Conservation (phyloP, 208 protist species). For the Leishmania martiniquensis region DNA sequence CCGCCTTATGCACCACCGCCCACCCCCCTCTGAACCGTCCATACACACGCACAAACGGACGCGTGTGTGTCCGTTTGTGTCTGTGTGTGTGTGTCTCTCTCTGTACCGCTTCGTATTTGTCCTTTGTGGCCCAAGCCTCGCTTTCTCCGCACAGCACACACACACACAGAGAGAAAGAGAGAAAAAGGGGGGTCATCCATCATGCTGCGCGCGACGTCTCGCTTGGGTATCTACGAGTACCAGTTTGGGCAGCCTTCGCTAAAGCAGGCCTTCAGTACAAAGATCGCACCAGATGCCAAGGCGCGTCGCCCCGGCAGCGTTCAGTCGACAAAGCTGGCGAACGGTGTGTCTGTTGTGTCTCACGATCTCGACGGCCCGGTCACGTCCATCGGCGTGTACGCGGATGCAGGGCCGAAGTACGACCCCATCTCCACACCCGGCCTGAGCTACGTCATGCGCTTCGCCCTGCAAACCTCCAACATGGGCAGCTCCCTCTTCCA, state of each 20-base stretch:
- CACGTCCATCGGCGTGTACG: slow-evolving; percentile 72
- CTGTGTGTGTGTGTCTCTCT: neutral
- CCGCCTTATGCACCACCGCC: neutral
- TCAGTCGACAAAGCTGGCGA: slow-evolving; percentile 60
- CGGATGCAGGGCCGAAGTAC: slow-evolving; percentile 82
- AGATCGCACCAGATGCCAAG: slow-evolving; percentile 36
- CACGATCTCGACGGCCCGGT: slow-evolving; percentile 76
- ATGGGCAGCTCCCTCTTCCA: slow-evolving; percentile 88
- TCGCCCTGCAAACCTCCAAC: slow-evolving; percentile 84
- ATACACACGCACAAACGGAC: neutral
- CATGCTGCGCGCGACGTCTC: slow-evolving; percentile 64
- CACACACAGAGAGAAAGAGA: too few species aligned
- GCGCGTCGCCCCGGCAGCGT: slow-evolving; percentile 37
- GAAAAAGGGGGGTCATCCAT: too few species aligned
- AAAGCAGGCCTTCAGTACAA: slow-evolving; percentile 55
- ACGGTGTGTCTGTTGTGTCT: slow-evolving; percentile 78
- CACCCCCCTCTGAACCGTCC: neutral
- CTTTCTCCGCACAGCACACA: neutral
- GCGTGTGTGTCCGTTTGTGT: neutral
- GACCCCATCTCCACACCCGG: slow-evolving; percentile 74
- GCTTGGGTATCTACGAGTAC: slow-evolving; percentile 73
- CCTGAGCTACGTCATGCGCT: slow-evolving; percentile 88
- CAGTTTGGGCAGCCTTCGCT: slow-evolving; percentile 82
- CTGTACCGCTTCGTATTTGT: neutral
- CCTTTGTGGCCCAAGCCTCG: neutral